These are phyloP conservation scores for Sanghuangporus weigelae DNA, from an alignment of 1,284 basidiomycete species.

Conservation along the genomic window DNA sequence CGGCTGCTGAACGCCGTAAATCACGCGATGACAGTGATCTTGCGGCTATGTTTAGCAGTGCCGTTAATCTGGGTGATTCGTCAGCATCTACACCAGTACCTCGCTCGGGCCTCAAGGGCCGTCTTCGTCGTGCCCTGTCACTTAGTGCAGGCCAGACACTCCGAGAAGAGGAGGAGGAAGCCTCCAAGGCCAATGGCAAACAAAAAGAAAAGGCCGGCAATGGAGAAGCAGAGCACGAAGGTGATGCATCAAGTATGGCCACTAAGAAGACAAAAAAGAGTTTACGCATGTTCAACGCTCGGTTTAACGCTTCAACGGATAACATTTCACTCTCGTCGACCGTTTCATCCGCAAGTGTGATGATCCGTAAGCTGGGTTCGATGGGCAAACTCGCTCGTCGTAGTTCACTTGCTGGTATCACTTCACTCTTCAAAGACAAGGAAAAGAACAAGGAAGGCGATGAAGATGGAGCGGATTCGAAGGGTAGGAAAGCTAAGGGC, in stretches of 20 bases:
- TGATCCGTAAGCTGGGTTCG: slow-evolving; percentile 95
- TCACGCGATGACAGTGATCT: slow-evolving; percentile 74
- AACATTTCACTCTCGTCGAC: slow-evolving; percentile 98
- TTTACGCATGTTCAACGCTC: slow-evolving; percentile 81
- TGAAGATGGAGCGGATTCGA: slow-evolving; percentile 33
- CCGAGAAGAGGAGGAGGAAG: slow-evolving; percentile 55
- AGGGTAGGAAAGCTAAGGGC: slow-evolving; percentile 32
- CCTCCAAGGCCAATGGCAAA: slow-evolving; percentile 20
- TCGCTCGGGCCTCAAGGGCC: slow-evolving; percentile 69
- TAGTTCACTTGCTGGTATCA: slow-evolving; percentile 88
- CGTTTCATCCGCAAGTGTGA: slow-evolving; percentile 92
- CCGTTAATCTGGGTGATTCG: slow-evolving; percentile 32
- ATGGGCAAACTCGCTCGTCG: slow-evolving; percentile 89
- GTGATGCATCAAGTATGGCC: slow-evolving; percentile 38
- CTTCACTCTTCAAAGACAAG: slow-evolving; percentile 94
- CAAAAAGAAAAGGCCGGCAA: slow-evolving; percentile 24
- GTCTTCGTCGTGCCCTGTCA: slow-evolving; percentile 70
- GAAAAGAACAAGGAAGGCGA: slow-evolving; percentile 56
- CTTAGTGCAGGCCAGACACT: slow-evolving; percentile 55
- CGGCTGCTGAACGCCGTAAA: slow-evolving; percentile 59
- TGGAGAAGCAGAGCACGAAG: slow-evolving; percentile 24
- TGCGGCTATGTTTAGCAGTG: slow-evolving; percentile 46
- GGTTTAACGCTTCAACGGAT: slow-evolving; percentile 90
- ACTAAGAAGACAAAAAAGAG: slow-evolving; percentile 64
- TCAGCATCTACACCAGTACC: slow-evolving; percentile 34